These are phyloP conservation scores for Torrubiellomyces zombiae DNA, from an alignment of 2,329 filamentous ascomycete genomes.

Conservation along the genomic window DNA sequence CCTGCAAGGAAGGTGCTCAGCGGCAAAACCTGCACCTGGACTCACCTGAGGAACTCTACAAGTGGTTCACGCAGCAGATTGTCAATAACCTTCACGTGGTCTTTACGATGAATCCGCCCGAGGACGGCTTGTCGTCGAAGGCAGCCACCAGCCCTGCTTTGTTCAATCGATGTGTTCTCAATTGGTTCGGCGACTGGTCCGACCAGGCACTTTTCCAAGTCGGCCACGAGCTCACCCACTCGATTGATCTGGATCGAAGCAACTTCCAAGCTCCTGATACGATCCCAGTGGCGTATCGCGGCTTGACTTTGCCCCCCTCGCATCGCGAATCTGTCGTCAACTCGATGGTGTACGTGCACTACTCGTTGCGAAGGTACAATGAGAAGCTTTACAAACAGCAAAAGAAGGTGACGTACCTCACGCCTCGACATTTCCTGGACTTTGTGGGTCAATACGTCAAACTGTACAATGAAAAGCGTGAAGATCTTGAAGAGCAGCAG, in stretches of 20 bases:
- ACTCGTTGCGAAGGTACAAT: slow-evolving; percentile 86
- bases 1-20: slow-evolving; percentile 95
- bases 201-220: slow-evolving; percentile 98
- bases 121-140: slow-evolving; percentile 87
- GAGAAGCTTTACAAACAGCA: slow-evolving; percentile 78
- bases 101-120: slow-evolving; percentile 98
- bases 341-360: slow-evolving; percentile 97
- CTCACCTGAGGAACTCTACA: slow-evolving; percentile 98
- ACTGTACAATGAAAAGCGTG: slow-evolving; percentile 94
- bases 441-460: slow-evolving; percentile 97
- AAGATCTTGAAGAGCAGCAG: slow-evolving; percentile 96
- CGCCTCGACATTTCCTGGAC: slow-evolving; percentile 90
- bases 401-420: slow-evolving; percentile 81
- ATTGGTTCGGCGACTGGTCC: slow-evolving; percentile 99
- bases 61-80: slow-evolving; percentile 99
- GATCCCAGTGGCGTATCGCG: slow-evolving; percentile 82
- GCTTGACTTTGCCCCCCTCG: slow-evolving; percentile 66
- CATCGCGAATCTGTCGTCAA: slow-evolving; percentile 91
- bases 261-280: slow-evolving; percentile 78
- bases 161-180: slow-evolving; percentile 98
- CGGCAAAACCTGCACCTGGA: slow-evolving; percentile 88
- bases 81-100: slow-evolving; percentile 98
- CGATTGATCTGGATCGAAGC: slow-evolving; percentile 82
- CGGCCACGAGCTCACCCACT: slow-evolving; percentile 83
- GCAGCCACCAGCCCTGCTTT: slow-evolving; percentile 92